Evolutionary conservation across 1,284 basidiomycete genomes (phyloP), one percentile per base, ranked within the genome.

Genomic region (Pisolithus thermaeus): DNA sequence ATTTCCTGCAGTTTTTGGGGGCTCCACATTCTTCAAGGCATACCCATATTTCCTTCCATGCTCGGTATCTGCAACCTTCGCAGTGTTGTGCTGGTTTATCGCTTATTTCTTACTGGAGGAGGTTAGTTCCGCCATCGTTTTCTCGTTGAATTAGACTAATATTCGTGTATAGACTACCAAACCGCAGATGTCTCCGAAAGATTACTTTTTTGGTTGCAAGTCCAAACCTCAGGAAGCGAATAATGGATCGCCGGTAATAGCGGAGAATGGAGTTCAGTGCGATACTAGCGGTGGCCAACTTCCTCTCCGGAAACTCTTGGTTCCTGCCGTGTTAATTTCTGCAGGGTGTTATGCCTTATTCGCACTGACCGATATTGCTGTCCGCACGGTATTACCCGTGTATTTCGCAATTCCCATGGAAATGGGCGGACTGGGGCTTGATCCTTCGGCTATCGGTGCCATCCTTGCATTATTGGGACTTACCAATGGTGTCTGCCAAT

Each of bases 21-120:
- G 65, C 55, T 68, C 64, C 0, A 55, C 62, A 37, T 84, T 87
- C 58, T 72, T 81, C 70, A 73, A 71, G 47, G 61, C 74, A 49
- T 83, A 79, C 65, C 84, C 84, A 0, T 86, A 87, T 67, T 85
- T 86, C 59, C 70, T 87, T 7, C 79, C 84, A 0, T 86, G 83
- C 61, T 60, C 78, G 3, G 74, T 77, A 3, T 67, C 78, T 0
- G 78, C 81, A 0, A 70, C 67, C 14, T 68, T 81, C 56, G 74
- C 78, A 1, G 68, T 5, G 8, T 18, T 43, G 72, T 87, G 44
- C 66, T 86, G 51, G 71, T 70, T 5, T 84, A 84, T 0, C 68
- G 82, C 1, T 67, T 76, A 35, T 35, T 14, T 35, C 73, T 11
- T 42, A 75, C 70, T 87, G 53, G 72, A 76, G 59, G 85, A 87